Percentiles rank a stretch among this genome's conserved stretches.
Evolutionary conservation across 129 eudicot species (phyloP).

Genomic region (Dittrichia graveolens): DNA sequence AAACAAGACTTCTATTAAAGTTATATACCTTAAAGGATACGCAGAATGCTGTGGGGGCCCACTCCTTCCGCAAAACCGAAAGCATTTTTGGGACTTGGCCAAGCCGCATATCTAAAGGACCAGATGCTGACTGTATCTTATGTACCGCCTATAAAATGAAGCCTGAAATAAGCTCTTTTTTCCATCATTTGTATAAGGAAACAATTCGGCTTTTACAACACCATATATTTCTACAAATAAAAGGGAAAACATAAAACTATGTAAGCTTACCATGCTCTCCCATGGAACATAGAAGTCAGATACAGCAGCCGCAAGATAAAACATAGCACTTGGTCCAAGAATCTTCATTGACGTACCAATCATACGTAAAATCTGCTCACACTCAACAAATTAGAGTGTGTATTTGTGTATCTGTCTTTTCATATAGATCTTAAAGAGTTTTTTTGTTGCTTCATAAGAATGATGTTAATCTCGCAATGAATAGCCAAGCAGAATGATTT

Average conservation of each 20-base stretch:
- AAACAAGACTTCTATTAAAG: not conserved
- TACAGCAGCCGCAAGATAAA: slow-evolving; percentile 98
- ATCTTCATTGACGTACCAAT: slow-evolving; percentile 62
- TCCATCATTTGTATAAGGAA: not conserved
- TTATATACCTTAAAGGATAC: slow-evolving; percentile 77
- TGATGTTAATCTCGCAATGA: not conserved
- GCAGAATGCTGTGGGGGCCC: slow-evolving; percentile 94
- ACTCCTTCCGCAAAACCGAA: slow-evolving; percentile 65
- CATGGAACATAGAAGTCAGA: slow-evolving; percentile 99
- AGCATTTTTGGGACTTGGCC: slow-evolving; percentile 98
- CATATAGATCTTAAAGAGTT: too few relatives aligned
- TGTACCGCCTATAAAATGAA: slow-evolving; percentile 57
- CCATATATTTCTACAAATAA: not conserved
- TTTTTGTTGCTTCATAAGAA: not conserved
- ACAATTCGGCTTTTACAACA: not conserved
- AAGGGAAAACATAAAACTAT: not conserved
- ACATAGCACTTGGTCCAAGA: slow-evolving; percentile 82
- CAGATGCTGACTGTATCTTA: slow-evolving; percentile 91
- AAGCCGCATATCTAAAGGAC: slow-evolving; percentile 97
- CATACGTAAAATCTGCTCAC: slow-evolving; percentile 66
- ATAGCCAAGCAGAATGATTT: slow-evolving; percentile 2
- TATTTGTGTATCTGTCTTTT: too few relatives aligned
- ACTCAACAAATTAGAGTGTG: slow-evolving; percentile 21
- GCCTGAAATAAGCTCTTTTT: not conserved
- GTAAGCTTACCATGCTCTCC: slow-evolving; percentile 83